Evolutionary conservation across 805 yeast species (phyloP).

Genomic region (Wickerhamomyces pijperi): DNA sequence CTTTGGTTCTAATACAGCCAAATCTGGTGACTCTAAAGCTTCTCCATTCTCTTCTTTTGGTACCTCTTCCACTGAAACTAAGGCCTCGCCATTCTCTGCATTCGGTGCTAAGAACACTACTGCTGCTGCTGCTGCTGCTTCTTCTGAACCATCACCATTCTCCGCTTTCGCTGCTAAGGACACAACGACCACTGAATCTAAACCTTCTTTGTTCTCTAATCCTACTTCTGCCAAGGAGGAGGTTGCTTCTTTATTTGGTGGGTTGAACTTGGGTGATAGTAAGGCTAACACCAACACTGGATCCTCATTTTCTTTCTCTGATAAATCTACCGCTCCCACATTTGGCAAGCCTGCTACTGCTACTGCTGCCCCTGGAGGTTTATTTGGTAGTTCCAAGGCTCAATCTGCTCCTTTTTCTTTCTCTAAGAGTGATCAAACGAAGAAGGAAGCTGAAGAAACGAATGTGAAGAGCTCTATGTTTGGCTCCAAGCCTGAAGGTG

Average conservation of each 20-base stretch:
- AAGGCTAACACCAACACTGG: conserved; percentile 5
- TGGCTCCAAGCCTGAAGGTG: too few species aligned
- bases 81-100: conserved; percentile 3
- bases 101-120: conserved; percentile 10
- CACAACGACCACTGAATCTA: too few species aligned
- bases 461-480: too few species aligned
- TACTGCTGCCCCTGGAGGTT: neutral
- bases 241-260: conserved; percentile 11
- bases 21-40: neutral
- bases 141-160: neutral
- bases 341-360: conserved; percentile 4
- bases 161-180: neutral
- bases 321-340: conserved; percentile 9
- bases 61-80: neutral
- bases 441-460: conserved; percentile 4
- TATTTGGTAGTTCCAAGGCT: conserved; percentile 2
- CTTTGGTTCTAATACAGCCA: conserved; percentile 8
- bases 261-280: conserved; percentile 5
- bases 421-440: neutral
- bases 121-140: conserved; percentile 4
- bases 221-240: neutral
- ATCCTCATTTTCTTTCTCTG: conserved; percentile 17
- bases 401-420: conserved; percentile 1
- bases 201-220: neutral
- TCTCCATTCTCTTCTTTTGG: neutral